Percentiles rank a stretch among this genome's conserved stretches.
phyloP scores from a whole-genome alignment of 805 yeast genomes.

The Kazachstania taianensis region DNA sequence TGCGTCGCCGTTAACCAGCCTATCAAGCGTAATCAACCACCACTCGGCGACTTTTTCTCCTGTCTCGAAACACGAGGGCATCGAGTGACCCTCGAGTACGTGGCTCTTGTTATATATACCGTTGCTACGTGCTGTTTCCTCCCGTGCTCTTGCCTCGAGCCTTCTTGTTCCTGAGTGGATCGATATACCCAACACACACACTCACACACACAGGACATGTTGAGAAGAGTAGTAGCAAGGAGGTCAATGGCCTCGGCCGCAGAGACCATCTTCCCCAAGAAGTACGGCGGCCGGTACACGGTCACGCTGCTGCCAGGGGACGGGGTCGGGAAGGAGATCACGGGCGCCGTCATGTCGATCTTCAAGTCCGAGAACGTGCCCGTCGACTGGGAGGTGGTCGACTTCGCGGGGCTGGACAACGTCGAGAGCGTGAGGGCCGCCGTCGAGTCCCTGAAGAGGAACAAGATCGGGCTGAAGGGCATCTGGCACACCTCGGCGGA shows the following conservation, averaged over 20 bases:
- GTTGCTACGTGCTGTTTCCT: too few species aligned
- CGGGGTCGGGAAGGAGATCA: constrained; percentile 93
- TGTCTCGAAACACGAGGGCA: too few species aligned
- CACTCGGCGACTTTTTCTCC: too few species aligned
- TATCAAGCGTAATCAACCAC: too few species aligned
- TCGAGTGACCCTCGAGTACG: too few species aligned
- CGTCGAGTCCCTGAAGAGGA: constrained; percentile 83
- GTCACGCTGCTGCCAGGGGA: constrained; percentile 97
- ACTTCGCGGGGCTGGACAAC: constrained; percentile 49
- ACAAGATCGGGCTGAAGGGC: constrained; percentile 95
- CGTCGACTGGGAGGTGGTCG: constrained; percentile 83
- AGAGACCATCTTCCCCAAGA: constrained; percentile 66
- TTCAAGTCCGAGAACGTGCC: constrained; percentile 84
- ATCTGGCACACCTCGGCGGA: constrained; percentile 71
- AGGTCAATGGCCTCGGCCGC: constrained; percentile 48
- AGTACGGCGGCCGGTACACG: constrained; percentile 89
- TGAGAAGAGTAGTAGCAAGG: constrained; percentile 25
- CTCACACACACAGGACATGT: constrained; percentile 15
- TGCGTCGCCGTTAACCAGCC: too few species aligned
- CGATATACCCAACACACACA: not conserved
- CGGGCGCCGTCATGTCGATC: constrained; percentile 85
- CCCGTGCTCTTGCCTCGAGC: too few species aligned
- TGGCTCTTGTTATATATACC: too few species aligned
- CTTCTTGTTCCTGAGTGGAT: too few species aligned
- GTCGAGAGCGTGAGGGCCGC: constrained; percentile 68